Evolutionary conservation across 2,329 filamentous ascomycete species (phyloP).

Genomic region (Pseudogymnoascus sp.): DNA sequence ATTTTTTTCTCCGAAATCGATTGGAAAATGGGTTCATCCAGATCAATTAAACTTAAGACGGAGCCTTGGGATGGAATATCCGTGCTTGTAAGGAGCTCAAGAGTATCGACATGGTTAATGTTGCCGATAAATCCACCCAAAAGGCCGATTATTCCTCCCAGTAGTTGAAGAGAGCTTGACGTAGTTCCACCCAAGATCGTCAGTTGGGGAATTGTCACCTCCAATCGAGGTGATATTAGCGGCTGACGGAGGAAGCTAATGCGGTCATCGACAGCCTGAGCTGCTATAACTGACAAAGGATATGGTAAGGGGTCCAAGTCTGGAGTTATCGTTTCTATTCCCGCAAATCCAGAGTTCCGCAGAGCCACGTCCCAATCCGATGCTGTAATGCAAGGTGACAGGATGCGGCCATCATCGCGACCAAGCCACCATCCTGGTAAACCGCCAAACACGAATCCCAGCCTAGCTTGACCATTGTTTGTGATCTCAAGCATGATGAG

Average conservation of each 20-base stretch:
- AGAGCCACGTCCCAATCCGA: constrained; percentile 23
- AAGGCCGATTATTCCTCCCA: neutral
- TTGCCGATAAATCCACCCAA: neutral
- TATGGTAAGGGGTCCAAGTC: constrained; percentile 7
- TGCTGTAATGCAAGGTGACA: constrained; percentile 10
- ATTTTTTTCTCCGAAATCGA: constrained; percentile 19
- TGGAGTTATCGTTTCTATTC: constrained; percentile 23
- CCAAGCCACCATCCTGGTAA: constrained; percentile 15
- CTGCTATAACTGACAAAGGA: constrained; percentile 24
- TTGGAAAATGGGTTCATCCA: constrained; percentile 27
- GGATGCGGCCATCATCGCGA: constrained; percentile 5
- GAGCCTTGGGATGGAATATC: constrained; percentile 1
- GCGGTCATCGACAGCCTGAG: constrained; percentile 30
- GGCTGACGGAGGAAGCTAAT: constrained; percentile 26
- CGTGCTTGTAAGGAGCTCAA: constrained; percentile 13
- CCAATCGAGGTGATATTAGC: constrained; percentile 11
- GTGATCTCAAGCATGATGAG: constrained; percentile 38
- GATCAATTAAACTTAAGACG: constrained; percentile 22
- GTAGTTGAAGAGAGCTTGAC: neutral
- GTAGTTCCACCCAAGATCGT: constrained; percentile 18
- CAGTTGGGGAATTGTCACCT: constrained; percentile 3
- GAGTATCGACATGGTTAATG: neutral
- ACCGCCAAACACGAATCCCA: constrained; percentile 10
- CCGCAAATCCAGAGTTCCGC: constrained; percentile 24
- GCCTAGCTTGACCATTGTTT: neutral